Conservation (phyloP, 2,329 filamentous ascomycete species). For the Colletotrichum tropicicola region DNA sequence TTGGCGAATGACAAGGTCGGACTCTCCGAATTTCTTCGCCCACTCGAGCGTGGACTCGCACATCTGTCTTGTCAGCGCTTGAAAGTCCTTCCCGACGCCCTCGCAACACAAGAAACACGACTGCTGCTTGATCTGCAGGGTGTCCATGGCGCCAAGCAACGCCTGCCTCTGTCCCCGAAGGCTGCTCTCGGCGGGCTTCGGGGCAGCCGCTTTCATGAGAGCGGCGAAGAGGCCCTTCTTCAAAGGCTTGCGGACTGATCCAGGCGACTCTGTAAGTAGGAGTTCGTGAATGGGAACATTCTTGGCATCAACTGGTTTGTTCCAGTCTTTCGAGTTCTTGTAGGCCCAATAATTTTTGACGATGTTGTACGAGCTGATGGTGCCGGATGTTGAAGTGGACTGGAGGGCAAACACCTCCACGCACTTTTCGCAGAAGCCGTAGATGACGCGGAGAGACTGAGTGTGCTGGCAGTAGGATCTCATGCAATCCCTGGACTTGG, state of each 20-base stretch:
- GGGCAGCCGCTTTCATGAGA: not conserved
- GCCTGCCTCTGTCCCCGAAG: not conserved
- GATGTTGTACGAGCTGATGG: not conserved
- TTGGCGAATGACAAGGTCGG: not conserved
- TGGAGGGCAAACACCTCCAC: not conserved
- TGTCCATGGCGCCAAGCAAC: not conserved
- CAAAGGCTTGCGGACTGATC: not conserved
- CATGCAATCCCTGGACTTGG: not conserved
- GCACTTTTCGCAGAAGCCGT: slow-evolving; percentile 20
- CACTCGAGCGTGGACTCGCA: not conserved
- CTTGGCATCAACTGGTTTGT: not conserved
- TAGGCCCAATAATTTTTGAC: slow-evolving; percentile 21
- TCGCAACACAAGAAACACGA: not conserved
- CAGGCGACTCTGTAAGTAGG: not conserved
- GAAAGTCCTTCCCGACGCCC: not conserved
- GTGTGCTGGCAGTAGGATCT: slow-evolving; percentile 11
- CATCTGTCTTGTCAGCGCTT: not conserved
- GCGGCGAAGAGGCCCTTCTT: not conserved
- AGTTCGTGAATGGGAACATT: not conserved
- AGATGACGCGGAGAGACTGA: not conserved
- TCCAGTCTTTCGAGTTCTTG: slow-evolving; percentile 5
- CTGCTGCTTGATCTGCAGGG: not conserved
- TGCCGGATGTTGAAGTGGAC: not conserved
- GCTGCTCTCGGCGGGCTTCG: not conserved
- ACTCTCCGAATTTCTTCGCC: not conserved